Conservation (phyloP, 2,329 filamentous ascomycete genomes). For the Verticillium tricorpus region DNA sequence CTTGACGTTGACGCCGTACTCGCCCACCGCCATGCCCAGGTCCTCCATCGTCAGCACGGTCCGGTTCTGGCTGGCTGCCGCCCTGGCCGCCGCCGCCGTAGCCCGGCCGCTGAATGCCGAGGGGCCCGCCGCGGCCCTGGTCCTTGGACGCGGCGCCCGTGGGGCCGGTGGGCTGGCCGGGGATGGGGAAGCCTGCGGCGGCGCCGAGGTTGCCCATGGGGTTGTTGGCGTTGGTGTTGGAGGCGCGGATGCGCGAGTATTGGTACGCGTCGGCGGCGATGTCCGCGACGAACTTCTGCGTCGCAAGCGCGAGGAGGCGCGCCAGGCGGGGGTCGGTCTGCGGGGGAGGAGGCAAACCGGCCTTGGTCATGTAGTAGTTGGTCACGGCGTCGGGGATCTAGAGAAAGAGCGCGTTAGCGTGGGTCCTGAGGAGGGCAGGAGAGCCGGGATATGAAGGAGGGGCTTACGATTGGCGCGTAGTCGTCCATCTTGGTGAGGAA, state of each 20-base stretch:
- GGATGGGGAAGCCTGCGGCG: slow-evolving; percentile 63
- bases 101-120: slow-evolving; percentile 72
- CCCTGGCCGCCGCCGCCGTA: slow-evolving; percentile 87
- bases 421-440: not conserved
- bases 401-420: slow-evolving; percentile 1
- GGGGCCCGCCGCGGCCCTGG: slow-evolving; percentile 53
- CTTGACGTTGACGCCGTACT: slow-evolving; percentile 98
- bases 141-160: slow-evolving; percentile 53
- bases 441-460: not conserved
- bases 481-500: slow-evolving; percentile 97
- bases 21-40: slow-evolving; percentile 92
- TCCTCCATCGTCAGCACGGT: slow-evolving; percentile 99
- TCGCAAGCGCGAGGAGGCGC: slow-evolving; percentile 91
- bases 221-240: slow-evolving; percentile 81
- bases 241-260: slow-evolving; percentile 93
- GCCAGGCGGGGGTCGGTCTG: slow-evolving; percentile 87
- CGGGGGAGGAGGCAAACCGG: slow-evolving; percentile 87
- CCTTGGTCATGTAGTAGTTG: slow-evolving; percentile 95
- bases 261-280: slow-evolving; percentile 97
- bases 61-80: slow-evolving; percentile 78
- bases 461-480: slow-evolving; percentile 86
- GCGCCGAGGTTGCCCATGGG: slow-evolving; percentile 83
- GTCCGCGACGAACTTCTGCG: slow-evolving; percentile 97
- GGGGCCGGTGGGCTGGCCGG: slow-evolving; percentile 54
- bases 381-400: slow-evolving; percentile 97